phyloP scores from a whole-genome alignment of 148 eudicot species.

The Polygonum maritimum region DNA sequence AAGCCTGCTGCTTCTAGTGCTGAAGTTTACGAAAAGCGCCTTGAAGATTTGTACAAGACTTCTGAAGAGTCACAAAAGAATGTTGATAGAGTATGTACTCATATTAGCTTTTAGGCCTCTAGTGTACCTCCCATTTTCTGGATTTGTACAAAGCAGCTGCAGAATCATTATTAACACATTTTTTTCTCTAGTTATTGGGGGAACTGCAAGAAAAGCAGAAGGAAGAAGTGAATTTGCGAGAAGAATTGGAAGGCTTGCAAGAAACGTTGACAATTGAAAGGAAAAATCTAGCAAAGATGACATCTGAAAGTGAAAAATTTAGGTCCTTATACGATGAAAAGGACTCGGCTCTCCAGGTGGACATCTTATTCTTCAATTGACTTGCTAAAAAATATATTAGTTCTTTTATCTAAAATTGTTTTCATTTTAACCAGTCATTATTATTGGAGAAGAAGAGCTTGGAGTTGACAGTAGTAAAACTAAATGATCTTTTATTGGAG shows the following conservation, averaged over 20 bases:
- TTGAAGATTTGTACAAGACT: conserved; percentile 66
- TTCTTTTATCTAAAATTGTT: background rate
- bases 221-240: conserved; percentile 40
- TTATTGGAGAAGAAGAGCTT: conserved; percentile 57
- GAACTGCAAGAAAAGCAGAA: conserved; percentile 68
- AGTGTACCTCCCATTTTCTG: background rate
- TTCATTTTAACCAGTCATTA: conserved; percentile 39
- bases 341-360: conserved; percentile 72
- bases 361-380: background rate
- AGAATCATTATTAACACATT: background rate
- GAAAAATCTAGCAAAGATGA: conserved; percentile 41
- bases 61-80: conserved; percentile 77
- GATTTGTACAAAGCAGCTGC: background rate
- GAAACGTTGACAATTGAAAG: conserved; percentile 40
- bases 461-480: conserved; percentile 48
- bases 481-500: conserved; percentile 40
- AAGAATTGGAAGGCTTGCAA: conserved; percentile 60
- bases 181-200: conserved; percentile 43
- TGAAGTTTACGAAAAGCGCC: conserved; percentile 66
- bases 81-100: conserved; percentile 49
- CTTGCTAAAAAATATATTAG: background rate
- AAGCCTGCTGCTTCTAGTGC: conserved; percentile 32
- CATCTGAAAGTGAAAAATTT: conserved; percentile 40
- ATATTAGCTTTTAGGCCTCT: background rate
- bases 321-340: conserved; percentile 54